Conservation (phyloP, 495 filamentous ascomycete species). For the Aspergillus avenaceus region DNA sequence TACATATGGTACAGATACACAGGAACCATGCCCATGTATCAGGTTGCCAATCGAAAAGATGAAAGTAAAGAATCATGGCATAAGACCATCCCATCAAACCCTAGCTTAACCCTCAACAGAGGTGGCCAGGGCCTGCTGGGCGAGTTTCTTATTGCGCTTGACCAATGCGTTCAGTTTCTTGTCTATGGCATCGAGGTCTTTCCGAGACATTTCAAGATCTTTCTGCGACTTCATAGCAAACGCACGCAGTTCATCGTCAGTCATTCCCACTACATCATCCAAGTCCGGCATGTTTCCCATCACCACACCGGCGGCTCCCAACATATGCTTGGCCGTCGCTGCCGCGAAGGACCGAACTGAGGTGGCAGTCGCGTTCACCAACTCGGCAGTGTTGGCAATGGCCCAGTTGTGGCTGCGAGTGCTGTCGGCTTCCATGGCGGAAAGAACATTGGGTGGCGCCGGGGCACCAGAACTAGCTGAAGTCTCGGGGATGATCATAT, state of each 20-base stretch:
- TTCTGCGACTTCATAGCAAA: conserved; percentile 37
- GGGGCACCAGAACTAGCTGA: conserved; percentile 2
- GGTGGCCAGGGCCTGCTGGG: conserved; percentile 36
- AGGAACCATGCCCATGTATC: neutral
- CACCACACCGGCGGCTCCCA: conserved; percentile 31
- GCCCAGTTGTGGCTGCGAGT: conserved; percentile 43
- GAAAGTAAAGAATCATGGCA: neutral
- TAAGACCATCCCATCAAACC: neutral
- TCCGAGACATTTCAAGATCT: conserved; percentile 38
- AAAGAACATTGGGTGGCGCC: conserved; percentile 37
- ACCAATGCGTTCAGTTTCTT: conserved; percentile 45
- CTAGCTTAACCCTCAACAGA: conserved; percentile 9
- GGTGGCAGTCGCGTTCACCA: conserved; percentile 38
- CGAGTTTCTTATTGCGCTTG: conserved; percentile 47
- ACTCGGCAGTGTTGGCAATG: conserved; percentile 38
- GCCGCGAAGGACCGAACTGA: conserved; percentile 42
- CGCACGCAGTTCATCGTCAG: conserved; percentile 36
- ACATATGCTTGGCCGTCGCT: conserved; percentile 39
- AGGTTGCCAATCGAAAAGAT: neutral
- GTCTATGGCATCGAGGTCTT: conserved; percentile 40
- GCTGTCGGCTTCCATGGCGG: conserved; percentile 43
- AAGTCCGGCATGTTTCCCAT: conserved; percentile 30
- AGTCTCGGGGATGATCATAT: conserved; percentile 18
- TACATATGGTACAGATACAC: neutral
- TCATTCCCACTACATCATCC: conserved; percentile 40